Evolutionary conservation across 257 asterid genomes (phyloP).

Genomic region (Leonotis leonurus): DNA sequence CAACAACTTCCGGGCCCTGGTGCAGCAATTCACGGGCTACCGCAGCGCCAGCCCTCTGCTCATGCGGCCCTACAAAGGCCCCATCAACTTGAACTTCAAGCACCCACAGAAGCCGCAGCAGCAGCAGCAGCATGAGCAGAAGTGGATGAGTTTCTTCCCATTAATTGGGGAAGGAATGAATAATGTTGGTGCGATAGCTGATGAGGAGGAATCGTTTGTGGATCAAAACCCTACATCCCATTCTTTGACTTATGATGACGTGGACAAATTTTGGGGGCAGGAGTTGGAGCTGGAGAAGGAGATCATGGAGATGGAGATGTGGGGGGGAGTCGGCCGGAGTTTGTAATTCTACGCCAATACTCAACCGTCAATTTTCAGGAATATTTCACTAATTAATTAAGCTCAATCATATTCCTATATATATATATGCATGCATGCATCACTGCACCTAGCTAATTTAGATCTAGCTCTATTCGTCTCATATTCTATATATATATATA

Average conservation of each 20-base stretch:
- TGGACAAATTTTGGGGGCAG: slow-evolving; percentile 6
- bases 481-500: too few species aligned
- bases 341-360: too few species aligned
- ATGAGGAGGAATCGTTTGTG: background rate
- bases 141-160: slow-evolving; percentile 7
- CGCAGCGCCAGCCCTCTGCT: slow-evolving; percentile 11
- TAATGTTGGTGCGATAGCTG: background rate
- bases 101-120: background rate
- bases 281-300: too few species aligned
- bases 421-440: too few species aligned
- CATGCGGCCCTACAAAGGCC: slow-evolving; percentile 36
- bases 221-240: background rate
- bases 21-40: slow-evolving; percentile 64
- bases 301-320: too few species aligned
- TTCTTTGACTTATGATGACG: slow-evolving; percentile 19
- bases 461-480: too few species aligned
- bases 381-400: too few species aligned
- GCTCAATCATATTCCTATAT: too few species aligned
- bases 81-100: slow-evolving; percentile 53
- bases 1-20: slow-evolving; percentile 44
- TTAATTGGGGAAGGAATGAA: background rate
- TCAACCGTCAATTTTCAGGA: too few species aligned
- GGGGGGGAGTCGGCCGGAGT: too few species aligned
- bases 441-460: too few species aligned
- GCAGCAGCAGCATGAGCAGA: background rate